Evolutionary conservation across 139 green algal species (phyloP).

Genomic region (Zygnema cylindricum): DNA sequence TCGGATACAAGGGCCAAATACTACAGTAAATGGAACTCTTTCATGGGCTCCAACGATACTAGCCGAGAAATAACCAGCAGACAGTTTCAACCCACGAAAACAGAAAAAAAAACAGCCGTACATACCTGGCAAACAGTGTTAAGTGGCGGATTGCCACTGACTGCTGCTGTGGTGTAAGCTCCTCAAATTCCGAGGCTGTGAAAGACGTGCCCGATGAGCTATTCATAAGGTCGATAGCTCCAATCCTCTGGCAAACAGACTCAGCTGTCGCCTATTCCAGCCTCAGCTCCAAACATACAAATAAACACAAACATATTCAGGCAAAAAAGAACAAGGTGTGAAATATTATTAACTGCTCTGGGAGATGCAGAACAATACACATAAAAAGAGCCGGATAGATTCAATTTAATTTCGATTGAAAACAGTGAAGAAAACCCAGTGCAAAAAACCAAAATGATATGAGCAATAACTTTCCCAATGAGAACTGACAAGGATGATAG

Average conservation of each 20-base stretch:
- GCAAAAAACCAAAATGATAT: background rate
- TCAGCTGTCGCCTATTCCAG: constrained; percentile 57
- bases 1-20: too few relatives aligned
- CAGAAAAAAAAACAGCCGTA: too few relatives aligned
- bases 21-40: too few relatives aligned
- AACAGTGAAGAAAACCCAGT: background rate
- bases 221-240: constrained; percentile 24
- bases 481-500: background rate
- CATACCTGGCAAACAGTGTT: constrained; percentile 49
- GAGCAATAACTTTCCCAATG: background rate
- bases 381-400: too few relatives aligned
- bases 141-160: constrained; percentile 34
- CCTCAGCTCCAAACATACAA: background rate
- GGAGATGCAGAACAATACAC: too few relatives aligned
- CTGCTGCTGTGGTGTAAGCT: constrained; percentile 40
- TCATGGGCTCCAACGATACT: too few relatives aligned
- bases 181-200: constrained; percentile 65
- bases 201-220: constrained; percentile 23
- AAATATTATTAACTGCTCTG: too few relatives aligned
- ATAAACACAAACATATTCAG: constrained; percentile 1
- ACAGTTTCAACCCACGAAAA: too few relatives aligned
- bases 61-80: too few relatives aligned
- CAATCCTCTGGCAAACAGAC: constrained; percentile 60
- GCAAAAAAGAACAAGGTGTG: too few relatives aligned
- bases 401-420: too few relatives aligned